phyloP scores from a whole-genome alignment of 108 stramenopile species.

The Nitzschia palea region DNA sequence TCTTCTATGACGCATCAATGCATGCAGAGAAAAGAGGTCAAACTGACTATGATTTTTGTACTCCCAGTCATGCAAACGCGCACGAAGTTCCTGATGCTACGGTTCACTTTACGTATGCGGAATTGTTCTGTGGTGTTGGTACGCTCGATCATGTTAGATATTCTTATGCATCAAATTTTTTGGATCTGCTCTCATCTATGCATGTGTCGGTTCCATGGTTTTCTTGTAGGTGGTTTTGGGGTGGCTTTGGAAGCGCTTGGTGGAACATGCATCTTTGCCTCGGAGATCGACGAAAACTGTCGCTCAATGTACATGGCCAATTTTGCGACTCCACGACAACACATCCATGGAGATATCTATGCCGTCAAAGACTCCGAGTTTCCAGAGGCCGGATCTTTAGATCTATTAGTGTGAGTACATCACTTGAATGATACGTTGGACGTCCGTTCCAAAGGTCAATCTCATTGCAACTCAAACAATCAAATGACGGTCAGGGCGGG shows the following conservation, averaged over 20 bases:
- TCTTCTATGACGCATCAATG: slow-evolving; percentile 37
- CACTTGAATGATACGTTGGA: background rate
- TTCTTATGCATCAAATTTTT: no score
- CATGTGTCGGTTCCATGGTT: no score
- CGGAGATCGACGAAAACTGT: slow-evolving; percentile 62
- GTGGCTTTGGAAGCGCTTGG: slow-evolving; percentile 79
- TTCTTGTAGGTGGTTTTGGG: slow-evolving; percentile 86
- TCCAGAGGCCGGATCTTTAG: slow-evolving; percentile 5
- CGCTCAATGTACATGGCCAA: slow-evolving; percentile 60
- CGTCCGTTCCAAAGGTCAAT: no score
- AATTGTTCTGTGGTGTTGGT: slow-evolving; percentile 75
- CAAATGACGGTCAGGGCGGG: slow-evolving; percentile 42
- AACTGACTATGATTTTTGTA: background rate
- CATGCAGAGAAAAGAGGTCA: slow-evolving; percentile 38
- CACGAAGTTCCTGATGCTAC: background rate
- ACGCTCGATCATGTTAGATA: no score
- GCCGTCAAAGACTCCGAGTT: slow-evolving; percentile 36
- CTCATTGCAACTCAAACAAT: no score
- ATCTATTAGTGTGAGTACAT: slow-evolving; percentile 1
- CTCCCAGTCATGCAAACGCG: no score
- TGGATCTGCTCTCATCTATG: no score
- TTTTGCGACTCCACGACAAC: slow-evolving; percentile 27
- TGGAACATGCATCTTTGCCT: slow-evolving; percentile 72
- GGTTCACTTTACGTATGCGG: slow-evolving; percentile 63
- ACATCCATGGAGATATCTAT: slow-evolving; percentile 59